Percentiles rank a stretch among this genome's conserved stretches.
phyloP scores from a whole-genome alignment of 257 asterid species.

The Solanum corneliomulleri region DNA sequence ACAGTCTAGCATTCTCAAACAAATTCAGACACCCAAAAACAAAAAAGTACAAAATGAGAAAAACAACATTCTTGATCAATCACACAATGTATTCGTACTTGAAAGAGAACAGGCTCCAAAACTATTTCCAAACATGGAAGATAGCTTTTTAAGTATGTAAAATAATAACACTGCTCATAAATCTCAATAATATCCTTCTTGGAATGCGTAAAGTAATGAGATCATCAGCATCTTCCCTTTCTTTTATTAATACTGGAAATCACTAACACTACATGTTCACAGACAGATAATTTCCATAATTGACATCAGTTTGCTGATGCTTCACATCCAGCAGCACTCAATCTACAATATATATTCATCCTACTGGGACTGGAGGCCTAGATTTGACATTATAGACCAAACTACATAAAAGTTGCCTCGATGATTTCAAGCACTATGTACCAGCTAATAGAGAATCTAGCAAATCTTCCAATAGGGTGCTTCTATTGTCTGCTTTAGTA shows the following conservation, averaged over 20 bases:
- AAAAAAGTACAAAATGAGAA: not conserved
- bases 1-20: not conserved
- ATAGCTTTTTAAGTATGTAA: too few species aligned
- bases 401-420: not conserved
- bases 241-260: not conserved
- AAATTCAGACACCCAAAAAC: not conserved
- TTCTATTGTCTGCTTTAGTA: not conserved
- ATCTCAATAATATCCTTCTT: not conserved
- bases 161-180: not conserved
- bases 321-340: not conserved
- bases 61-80: not conserved
- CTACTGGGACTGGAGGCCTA: not conserved
- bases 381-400: not conserved
- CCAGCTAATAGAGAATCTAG: not conserved
- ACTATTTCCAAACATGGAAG: too few species aligned
- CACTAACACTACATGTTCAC: not conserved
- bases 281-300: not conserved
- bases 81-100: not conserved
- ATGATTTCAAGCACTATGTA: not conserved
- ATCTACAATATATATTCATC: not conserved
- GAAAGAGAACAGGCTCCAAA: not conserved
- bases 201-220: not conserved
- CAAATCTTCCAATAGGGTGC: not conserved
- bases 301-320: not conserved
- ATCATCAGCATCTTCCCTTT: not conserved